A percentile compares a stretch with the other conserved stretches of the same genome.
These are phyloP conservation scores for Euphrasia arctica DNA, from an alignment of 305 asterid species.

Conservation along the genomic window DNA sequence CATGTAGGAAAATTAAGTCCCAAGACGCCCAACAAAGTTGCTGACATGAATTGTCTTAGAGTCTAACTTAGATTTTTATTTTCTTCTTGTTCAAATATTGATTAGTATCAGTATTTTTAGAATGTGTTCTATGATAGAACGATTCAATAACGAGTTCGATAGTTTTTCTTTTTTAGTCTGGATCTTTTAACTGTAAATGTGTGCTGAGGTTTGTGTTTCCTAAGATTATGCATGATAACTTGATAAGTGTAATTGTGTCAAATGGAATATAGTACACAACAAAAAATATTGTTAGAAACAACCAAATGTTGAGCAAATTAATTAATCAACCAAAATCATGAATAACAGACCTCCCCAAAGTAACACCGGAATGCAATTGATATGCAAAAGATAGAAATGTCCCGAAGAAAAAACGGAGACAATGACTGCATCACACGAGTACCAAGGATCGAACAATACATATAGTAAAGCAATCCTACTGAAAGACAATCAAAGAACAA, in stretches of 20 bases:
- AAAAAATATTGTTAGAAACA: neutral
- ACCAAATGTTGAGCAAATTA: no score
- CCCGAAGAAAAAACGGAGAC: neutral
- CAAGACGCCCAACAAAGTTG: neutral
- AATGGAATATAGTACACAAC: neutral
- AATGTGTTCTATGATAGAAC: neutral
- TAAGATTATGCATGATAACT: neutral
- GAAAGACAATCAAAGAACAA: constrained; percentile 6
- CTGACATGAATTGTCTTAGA: constrained; percentile 9
- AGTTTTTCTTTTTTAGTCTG: neutral
- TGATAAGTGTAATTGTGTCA: neutral
- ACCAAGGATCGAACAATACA: constrained; percentile 25
- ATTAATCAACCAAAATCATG: neutral
- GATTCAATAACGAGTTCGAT: neutral
- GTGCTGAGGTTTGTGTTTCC: neutral
- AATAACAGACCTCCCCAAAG: neutral
- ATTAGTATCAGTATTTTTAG: neutral
- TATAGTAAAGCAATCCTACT: constrained; percentile 30
- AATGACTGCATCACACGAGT: constrained; percentile 29
- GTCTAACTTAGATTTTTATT: neutral
- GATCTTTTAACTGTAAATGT: neutral
- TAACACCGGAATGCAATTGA: neutral
- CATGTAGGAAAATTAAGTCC: constrained; percentile 18
- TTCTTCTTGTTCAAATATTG: neutral
- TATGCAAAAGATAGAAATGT: neutral